phyloP scores from a whole-genome alignment of 805 yeast genomes.

The Candida pseudofarinosa region DNA sequence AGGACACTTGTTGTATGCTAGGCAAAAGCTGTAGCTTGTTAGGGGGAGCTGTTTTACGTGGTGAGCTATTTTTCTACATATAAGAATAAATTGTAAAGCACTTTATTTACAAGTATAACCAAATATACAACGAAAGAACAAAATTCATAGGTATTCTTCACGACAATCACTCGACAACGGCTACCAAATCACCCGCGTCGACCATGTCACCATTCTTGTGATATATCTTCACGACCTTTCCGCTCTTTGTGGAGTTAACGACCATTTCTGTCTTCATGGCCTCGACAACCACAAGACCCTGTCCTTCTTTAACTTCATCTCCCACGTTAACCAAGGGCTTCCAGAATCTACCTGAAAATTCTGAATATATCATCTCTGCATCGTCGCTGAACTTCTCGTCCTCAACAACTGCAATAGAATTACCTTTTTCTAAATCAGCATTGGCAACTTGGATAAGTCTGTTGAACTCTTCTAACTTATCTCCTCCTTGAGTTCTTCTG shows the following conservation, averaged over 20 bases:
- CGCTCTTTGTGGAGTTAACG: conserved; percentile 65
- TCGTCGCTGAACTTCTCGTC: conserved; percentile 65
- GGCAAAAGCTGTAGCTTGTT: too few species aligned
- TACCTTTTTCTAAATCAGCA: conserved; percentile 59
- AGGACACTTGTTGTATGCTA: too few species aligned
- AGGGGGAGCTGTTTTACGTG: too few species aligned
- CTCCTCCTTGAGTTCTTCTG: conserved; percentile 67
- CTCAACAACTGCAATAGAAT: conserved; percentile 41
- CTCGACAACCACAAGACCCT: conserved; percentile 83
- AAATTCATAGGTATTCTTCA: too few species aligned
- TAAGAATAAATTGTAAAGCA: too few species aligned
- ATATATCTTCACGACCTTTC: conserved; percentile 67
- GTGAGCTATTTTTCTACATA: too few species aligned
- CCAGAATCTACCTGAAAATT: conserved; percentile 97
- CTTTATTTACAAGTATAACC: too few species aligned
- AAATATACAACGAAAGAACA: too few species aligned
- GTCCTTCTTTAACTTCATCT: conserved; percentile 66
- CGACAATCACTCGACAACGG: conserved; percentile 53
- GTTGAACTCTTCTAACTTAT: conserved; percentile 81
- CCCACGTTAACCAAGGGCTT: conserved; percentile 81
- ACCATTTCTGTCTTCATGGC: conserved; percentile 99
- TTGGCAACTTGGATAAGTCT: conserved; percentile 76
- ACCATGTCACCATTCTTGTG: conserved; percentile 94
- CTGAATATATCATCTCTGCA: conserved; percentile 85
- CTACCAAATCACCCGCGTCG: conserved; percentile 94